Conservation (phyloP, 768 basidiomycete species). For the Tephrocybe sp. region DNA sequence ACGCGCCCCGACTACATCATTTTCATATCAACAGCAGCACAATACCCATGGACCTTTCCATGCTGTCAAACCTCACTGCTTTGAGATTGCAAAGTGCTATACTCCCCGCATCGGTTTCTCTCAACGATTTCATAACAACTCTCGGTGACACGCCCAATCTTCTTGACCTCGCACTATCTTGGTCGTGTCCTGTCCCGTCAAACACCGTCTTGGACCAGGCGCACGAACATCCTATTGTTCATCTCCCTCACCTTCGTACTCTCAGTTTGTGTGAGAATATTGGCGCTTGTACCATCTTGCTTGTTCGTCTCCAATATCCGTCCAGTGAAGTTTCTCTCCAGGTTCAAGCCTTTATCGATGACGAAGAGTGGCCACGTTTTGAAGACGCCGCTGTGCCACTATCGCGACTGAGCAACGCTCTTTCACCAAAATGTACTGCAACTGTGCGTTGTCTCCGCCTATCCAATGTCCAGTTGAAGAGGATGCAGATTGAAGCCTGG, state of each 20-base stretch:
- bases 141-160: not conserved
- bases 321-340: not conserved
- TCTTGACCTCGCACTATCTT: not conserved
- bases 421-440: not conserved
- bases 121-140: not conserved
- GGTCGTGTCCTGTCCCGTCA: not conserved
- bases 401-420: not conserved
- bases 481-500: not conserved
- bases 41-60: not conserved
- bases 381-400: not conserved
- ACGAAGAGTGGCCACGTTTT: not conserved
- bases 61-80: not conserved
- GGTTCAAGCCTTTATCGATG: not conserved
- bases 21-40: not conserved
- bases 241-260: not conserved
- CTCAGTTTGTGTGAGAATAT: not conserved
- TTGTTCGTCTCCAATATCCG: not conserved
- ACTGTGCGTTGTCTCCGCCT: not conserved
- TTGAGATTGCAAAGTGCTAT: not conserved
- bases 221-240: not conserved
- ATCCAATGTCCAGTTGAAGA: not conserved
- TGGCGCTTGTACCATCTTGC: not conserved
- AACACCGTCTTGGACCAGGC: not conserved
- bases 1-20: not conserved
- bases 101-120: not conserved